Evolutionary conservation across 768 basidiomycete genomes (phyloP).

Genomic region (Pleurotus pulmonarius): DNA sequence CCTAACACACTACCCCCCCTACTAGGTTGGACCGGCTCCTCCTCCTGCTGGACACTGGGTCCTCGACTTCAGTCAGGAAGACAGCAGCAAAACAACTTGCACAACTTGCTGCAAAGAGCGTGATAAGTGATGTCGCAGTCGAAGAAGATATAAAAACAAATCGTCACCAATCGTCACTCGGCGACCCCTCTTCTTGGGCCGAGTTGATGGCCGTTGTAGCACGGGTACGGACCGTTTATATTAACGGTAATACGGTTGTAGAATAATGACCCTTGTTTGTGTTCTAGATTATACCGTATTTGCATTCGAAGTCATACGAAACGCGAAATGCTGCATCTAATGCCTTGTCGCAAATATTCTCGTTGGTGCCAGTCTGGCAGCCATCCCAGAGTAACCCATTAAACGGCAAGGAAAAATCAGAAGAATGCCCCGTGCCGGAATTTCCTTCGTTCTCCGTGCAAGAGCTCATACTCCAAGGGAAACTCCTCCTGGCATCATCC

Average conservation of each 20-base stretch:
- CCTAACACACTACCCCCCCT: conserved; percentile 5
- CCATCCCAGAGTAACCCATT: conserved; percentile 35
- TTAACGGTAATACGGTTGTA: background rate
- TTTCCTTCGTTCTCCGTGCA: conserved; percentile 77
- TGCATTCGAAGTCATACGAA: conserved; percentile 90
- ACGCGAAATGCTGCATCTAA: conserved; percentile 87
- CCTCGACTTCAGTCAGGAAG: conserved; percentile 81
- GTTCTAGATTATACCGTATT: conserved; percentile 77
- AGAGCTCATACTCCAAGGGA: conserved; percentile 72
- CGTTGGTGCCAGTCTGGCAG: conserved; percentile 78
- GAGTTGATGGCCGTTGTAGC: conserved; percentile 89
- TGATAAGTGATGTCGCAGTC: conserved; percentile 76
- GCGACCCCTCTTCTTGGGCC: conserved; percentile 79
- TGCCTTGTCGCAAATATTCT: conserved; percentile 84
- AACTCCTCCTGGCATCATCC: conserved; percentile 83
- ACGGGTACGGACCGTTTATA: conserved; percentile 48
- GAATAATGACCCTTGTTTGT: conserved; percentile 11
- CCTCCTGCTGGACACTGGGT: conserved; percentile 91
- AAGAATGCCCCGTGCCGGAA: conserved; percentile 37
- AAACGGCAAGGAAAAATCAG: conserved; percentile 15
- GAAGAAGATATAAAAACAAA: conserved; percentile 73
- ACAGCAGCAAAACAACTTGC: conserved; percentile 98
- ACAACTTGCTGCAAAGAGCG: conserved; percentile 82
- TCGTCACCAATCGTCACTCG: conserved; percentile 47
- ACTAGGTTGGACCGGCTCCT: conserved; percentile 94